Evolutionary conservation across 176 grass and related monocot species (phyloP).

Genomic region (Phoenix roebelenii): DNA sequence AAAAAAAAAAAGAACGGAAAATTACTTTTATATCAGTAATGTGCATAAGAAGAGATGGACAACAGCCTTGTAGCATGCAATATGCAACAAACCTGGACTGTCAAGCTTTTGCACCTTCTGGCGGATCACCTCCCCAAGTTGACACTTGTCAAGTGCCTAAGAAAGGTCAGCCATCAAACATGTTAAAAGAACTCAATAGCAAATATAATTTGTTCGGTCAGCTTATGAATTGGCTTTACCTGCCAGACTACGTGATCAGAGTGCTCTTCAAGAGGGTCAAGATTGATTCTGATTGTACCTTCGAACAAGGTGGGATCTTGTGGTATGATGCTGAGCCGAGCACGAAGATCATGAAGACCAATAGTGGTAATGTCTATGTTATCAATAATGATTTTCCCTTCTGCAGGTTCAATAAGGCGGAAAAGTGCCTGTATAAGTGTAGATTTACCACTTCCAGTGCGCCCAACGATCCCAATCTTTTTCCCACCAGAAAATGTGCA

Average conservation of each 20-base stretch:
- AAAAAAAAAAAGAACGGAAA: no score
- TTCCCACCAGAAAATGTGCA: constrained; percentile 80
- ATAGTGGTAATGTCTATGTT: constrained; percentile 58
- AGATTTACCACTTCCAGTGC: constrained; percentile 99
- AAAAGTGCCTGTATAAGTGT: constrained; percentile 98
- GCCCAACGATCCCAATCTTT: constrained; percentile 94
- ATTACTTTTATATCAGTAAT: no score
- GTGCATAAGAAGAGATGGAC: no score
- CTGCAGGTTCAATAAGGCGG: constrained; percentile 74
- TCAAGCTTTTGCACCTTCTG: constrained; percentile 67
- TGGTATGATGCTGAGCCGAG: constrained; percentile 84
- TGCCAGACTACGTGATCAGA: constrained; percentile 84
- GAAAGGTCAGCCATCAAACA: neutral
- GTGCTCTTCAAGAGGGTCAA: constrained; percentile 78
- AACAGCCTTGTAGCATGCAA: neutral
- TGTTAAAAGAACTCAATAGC: no score
- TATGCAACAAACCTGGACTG: constrained; percentile 52
- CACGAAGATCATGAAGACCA: constrained; percentile 87
- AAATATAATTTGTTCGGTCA: no score
- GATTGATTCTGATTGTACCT: constrained; percentile 87
- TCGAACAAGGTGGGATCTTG: constrained; percentile 97
- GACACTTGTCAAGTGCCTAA: constrained; percentile 93
- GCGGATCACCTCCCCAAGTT: constrained; percentile 74
- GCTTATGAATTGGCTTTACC: constrained; percentile 19
- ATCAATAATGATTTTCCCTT: constrained; percentile 79